Conservation (phyloP, 73 alveolate genomes). For the Diophrys sp. region DNA sequence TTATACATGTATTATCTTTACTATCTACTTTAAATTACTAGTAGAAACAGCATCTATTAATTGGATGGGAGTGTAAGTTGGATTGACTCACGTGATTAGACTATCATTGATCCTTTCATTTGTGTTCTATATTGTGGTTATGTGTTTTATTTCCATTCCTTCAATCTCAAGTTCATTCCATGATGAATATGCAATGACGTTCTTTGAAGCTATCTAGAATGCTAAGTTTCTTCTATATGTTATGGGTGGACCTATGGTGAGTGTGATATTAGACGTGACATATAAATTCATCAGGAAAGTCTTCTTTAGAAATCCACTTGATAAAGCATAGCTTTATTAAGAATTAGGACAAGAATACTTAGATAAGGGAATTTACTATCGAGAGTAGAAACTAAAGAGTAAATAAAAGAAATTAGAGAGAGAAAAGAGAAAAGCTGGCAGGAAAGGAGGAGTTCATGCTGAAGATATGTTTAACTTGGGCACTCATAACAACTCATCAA, state of each 20-base stretch:
- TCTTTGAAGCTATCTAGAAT: background rate
- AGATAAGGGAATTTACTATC: background rate
- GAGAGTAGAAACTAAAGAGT: background rate
- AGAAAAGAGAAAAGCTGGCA: background rate
- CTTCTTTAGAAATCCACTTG: background rate
- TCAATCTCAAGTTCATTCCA: constrained; percentile 44
- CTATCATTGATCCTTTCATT: background rate
- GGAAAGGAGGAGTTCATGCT: constrained; percentile 1
- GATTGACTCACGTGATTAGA: background rate
- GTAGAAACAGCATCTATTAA: constrained; percentile 69
- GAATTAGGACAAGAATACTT: background rate
- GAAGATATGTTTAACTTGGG: background rate
- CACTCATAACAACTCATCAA: background rate
- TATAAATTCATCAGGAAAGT: constrained; percentile 1
- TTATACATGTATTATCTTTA: constrained; percentile 66
- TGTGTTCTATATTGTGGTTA: constrained; percentile 25
- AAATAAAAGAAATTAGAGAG: background rate
- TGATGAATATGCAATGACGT: constrained; percentile 17
- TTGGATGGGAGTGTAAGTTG: constrained; percentile 34
- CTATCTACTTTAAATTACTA: constrained; percentile 66
- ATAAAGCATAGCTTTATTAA: background rate
- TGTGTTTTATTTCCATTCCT: constrained; percentile 34
- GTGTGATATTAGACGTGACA: constrained; percentile 19
- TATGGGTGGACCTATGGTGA: constrained; percentile 15
- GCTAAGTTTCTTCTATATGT: constrained; percentile 12